These are phyloP conservation scores for Solanum arcanum DNA, from an alignment of 257 asterid species.

Conservation along the genomic window DNA sequence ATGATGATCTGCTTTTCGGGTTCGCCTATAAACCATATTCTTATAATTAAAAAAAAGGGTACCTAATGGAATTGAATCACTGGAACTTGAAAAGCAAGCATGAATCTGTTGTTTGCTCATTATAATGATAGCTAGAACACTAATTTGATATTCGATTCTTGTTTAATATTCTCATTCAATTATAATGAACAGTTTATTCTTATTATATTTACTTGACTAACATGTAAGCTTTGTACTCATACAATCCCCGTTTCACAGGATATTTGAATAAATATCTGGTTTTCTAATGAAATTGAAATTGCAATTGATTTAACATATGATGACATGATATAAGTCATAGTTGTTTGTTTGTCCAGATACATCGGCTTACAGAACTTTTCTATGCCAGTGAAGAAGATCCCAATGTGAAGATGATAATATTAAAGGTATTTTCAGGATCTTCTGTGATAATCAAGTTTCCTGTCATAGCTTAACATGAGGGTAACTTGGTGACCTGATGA, in stretches of 20 bases:
- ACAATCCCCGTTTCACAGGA: neutral
- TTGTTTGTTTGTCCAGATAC: constrained; percentile 30
- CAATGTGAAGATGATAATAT: constrained; percentile 48
- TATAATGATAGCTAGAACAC: neutral
- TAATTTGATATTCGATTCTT: neutral
- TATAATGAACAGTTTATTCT: neutral
- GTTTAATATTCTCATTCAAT: neutral
- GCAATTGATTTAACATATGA: neutral
- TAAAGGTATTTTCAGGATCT: constrained; percentile 42
- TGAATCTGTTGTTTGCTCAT: neutral
- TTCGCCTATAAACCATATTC: neutral
- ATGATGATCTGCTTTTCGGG: neutral
- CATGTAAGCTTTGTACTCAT: neutral
- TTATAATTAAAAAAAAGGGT: neutral
- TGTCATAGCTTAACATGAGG: neutral
- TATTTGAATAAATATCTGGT: neutral
- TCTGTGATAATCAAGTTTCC: neutral
- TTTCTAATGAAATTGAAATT: neutral
- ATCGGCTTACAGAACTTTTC: constrained; percentile 56
- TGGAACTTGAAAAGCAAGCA: neutral
- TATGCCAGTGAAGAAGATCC: constrained; percentile 39
- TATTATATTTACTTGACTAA: neutral
- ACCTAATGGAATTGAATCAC: neutral
- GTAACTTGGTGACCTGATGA: neutral
- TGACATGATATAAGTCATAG: neutral